A percentile compares a stretch with the other conserved stretches of the same genome.
Conservation (phyloP, 1,139 yeast genomes). For the Suhomyces yuchorum region DNA sequence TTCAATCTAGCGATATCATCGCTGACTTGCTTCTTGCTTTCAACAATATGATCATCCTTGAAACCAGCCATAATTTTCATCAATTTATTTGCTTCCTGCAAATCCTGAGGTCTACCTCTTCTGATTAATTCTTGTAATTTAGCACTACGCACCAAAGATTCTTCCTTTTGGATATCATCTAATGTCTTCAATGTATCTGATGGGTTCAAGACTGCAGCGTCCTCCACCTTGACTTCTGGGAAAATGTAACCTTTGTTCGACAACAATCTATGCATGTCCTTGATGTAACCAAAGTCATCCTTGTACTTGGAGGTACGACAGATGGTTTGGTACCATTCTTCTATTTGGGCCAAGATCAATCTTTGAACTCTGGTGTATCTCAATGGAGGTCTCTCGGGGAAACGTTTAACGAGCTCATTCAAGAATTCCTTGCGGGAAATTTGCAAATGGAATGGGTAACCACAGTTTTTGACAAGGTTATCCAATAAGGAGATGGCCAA, state of each 20-base stretch:
- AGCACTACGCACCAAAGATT: constrained; percentile 89
- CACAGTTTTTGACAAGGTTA: constrained; percentile 94
- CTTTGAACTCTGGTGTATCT: constrained; percentile 83
- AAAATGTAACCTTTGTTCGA: constrained; percentile 85
- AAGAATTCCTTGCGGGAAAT: constrained; percentile 92
- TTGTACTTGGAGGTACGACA: constrained; percentile 88
- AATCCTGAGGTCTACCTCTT: constrained; percentile 93
- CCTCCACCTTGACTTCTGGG: constrained; percentile 89
- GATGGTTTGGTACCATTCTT: constrained; percentile 96
- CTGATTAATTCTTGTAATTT: constrained; percentile 93
- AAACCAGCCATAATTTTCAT: constrained; percentile 99
- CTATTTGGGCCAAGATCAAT: constrained; percentile 83
- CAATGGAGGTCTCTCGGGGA: constrained; percentile 93
- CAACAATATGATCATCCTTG: constrained; percentile 72
- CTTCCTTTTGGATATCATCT: constrained; percentile 90
- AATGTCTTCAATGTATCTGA: constrained; percentile 84
- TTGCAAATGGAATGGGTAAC: constrained; percentile 94
- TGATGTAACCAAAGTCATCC: constrained; percentile 86
- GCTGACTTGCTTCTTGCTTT: constrained; percentile 74
- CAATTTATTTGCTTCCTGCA: constrained; percentile 92
- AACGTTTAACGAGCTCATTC: constrained; percentile 87
- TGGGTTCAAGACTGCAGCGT: constrained; percentile 93
- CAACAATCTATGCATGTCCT: constrained; percentile 93
- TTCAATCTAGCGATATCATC: constrained; percentile 84
- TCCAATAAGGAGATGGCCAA: constrained; percentile 67